A percentile compares a stretch with the other conserved stretches of the same genome.
Evolutionary conservation across 768 basidiomycete species (phyloP).

Genomic region (Mycena pura): DNA sequence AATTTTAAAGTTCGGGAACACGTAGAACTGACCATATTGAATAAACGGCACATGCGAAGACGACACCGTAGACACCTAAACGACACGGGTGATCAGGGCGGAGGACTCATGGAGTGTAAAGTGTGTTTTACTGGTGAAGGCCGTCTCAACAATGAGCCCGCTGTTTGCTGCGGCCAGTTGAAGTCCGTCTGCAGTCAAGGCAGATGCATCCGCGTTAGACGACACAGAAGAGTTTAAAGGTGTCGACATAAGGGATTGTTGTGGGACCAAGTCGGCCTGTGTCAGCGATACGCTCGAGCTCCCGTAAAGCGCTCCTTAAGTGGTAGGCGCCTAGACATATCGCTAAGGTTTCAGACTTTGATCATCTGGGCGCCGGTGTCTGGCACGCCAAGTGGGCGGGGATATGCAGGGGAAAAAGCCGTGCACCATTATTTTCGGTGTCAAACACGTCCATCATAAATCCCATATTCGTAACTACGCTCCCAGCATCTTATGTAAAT

Average conservation of each 20-base stretch:
- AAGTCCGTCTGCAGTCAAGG: not conserved
- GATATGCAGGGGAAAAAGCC: not conserved
- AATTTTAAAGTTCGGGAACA: not conserved
- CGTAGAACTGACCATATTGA: conserved; percentile 1
- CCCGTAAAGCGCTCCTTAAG: not conserved
- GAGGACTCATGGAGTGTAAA: not conserved
- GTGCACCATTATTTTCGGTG: not conserved
- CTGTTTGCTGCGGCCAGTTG: not conserved
- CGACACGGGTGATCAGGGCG: not conserved
- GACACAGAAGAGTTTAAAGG: not conserved
- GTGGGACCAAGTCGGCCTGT: not conserved
- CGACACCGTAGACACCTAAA: not conserved
- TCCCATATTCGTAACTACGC: not conserved
- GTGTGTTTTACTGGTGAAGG: not conserved
- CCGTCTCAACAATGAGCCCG: conserved; percentile 1
- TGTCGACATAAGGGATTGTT: not conserved
- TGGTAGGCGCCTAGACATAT: not conserved
- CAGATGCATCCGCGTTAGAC: not conserved
- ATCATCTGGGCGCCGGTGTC: not conserved
- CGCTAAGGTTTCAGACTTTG: not conserved
- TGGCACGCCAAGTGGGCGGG: not conserved
- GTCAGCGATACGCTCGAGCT: not conserved
- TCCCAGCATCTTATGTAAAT: not conserved
- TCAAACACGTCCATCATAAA: not conserved
- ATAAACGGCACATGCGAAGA: conserved; percentile 13